Evolutionary conservation across 768 basidiomycete genomes (phyloP).

Genomic region (Hirschioporus abietinus): DNA sequence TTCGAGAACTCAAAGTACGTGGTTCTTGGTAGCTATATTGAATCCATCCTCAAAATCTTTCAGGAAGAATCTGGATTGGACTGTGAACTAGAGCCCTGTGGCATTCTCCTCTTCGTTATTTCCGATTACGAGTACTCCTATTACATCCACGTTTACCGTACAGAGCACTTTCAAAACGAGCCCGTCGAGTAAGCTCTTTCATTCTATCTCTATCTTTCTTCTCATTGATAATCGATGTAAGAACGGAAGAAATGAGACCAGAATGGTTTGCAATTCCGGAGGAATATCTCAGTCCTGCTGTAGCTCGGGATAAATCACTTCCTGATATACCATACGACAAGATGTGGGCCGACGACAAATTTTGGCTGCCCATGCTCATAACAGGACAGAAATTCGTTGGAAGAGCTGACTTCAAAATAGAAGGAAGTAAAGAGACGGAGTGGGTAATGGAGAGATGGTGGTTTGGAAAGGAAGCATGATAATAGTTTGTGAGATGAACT

Average conservation of each 20-base stretch:
- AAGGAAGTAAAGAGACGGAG: constrained; percentile 8
- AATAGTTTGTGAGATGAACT: neutral
- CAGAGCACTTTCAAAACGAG: constrained; percentile 51
- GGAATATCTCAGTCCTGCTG: constrained; percentile 6
- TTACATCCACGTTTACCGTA: constrained; percentile 69
- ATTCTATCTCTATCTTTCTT: neutral
- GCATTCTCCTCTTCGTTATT: constrained; percentile 58
- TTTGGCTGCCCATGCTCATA: constrained; percentile 66
- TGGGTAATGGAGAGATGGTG: constrained; percentile 28
- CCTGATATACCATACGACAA: constrained; percentile 53
- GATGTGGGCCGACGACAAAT: constrained; percentile 58
- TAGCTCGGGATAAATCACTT: constrained; percentile 6
- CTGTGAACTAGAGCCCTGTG: constrained; percentile 57
- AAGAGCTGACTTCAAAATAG: constrained; percentile 36
- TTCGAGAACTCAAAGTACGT: constrained; percentile 44
- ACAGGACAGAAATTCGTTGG: constrained; percentile 39
- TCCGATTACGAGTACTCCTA: constrained; percentile 54
- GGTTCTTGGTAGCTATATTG: neutral
- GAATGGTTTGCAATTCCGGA: constrained; percentile 58
- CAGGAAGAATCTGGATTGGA: constrained; percentile 83
- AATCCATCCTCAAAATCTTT: neutral
- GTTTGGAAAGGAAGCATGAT: constrained; percentile 21
- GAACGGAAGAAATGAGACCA: constrained; percentile 86
- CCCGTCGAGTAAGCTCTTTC: constrained; percentile 55
- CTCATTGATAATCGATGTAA: constrained; percentile 23